Evolutionary conservation across 1,284 basidiomycete species (phyloP), one percentile per base, ranked within the genome.

Genomic region (Trichosporon sp.): DNA sequence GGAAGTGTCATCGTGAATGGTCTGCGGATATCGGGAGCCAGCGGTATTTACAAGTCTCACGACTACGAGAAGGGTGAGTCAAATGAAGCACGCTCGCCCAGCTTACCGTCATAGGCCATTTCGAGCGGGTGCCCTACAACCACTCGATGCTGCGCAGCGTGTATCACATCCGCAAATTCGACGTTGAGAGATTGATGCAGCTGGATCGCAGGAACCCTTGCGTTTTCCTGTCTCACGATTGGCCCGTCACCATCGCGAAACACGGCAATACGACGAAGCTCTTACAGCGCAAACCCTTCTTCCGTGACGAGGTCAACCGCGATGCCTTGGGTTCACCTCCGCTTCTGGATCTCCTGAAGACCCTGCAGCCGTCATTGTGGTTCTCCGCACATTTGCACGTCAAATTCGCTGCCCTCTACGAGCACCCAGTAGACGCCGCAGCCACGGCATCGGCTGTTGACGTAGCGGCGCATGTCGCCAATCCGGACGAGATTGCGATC

Each of bases 301-400:
- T 98, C 80, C 85, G 86, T 29, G 84, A 87, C 29, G 95, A 99
- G 75, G 84, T 85, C 27, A 66, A 67, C 47, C 65, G 13, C 8
- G 90, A 91, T 27, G 86, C 86, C 2, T 87, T 99, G 3, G 96
- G 97, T 2, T 95, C 93, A 0, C 95, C 95, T 9, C 95, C 96
- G 0, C 84, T 98, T 32, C 89, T 92, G 85, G 88, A 88, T 15
- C 85, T 99, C 0, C 83, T 99, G 25, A 85, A 85, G 34, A 89
- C 86, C 12, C 85, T 99, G 35, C 87, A 89, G 77, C 95, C 97
- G 0, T 78, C 86, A n/a, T 92, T 92, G 87, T 99, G 97, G 97
- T 98, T 98, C 80, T 85, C 93, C 1, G 97, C 95, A 0, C 97
- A 99, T 84, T 77, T 99, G 64, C 97, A 99, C 79, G 91, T 92